Base-by-base conservation (phyloP, 2,329 filamentous ascomycete species). In the Alternaria angustiovoidea region DNA sequence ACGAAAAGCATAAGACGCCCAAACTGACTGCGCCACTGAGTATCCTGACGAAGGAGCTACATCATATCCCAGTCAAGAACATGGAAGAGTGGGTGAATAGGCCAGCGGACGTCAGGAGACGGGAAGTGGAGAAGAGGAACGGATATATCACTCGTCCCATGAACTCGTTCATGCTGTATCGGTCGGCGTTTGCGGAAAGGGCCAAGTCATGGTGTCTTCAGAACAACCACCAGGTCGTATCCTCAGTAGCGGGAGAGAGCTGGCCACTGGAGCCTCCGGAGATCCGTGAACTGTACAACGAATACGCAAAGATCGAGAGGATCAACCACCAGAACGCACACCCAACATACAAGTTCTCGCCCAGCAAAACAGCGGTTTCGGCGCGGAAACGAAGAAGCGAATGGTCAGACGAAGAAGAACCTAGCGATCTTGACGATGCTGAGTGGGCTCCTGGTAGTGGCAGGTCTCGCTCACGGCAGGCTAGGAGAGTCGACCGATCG, bases 111-210 rank as follows among this genome's bases (percentile, higher is more conserved):
- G 84, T 85, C 7, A 87, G 94, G 57, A 83, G 83, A 49, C 80
- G 82, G 55, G 93, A 97, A 76, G 88, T 90, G 9, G 85, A 88
- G 43, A 86, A 87, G 69, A 86, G 88, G 58, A 92, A 88, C 36
- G 91, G 91, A 26, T 93, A 94, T 75, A 86, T 98, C 68, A 93
- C 94, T 71, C 86, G 95, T 30, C 94, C 95, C 3, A 96, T 97
- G 90, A 99, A 99, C 78, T 94, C 92, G 1, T 99, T 98, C 82
- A 97, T 99, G 91, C 84, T 99, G 51, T 99, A 99, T 78, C 90
- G 95, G 42, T 97, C 95, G 67, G 92, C 93, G 7, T 97, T 92
- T 75, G 92, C 96, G 61, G 91, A 95, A 63, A 86, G 93, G 32
- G 92, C 92, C 60, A 97, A 97, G 79, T 84, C 87, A 52, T 92